A percentile compares a stretch with the other conserved stretches of the same genome.
phyloP scores from a whole-genome alignment of 2,329 filamentous ascomycete species.

The Fusarium sp. region DNA sequence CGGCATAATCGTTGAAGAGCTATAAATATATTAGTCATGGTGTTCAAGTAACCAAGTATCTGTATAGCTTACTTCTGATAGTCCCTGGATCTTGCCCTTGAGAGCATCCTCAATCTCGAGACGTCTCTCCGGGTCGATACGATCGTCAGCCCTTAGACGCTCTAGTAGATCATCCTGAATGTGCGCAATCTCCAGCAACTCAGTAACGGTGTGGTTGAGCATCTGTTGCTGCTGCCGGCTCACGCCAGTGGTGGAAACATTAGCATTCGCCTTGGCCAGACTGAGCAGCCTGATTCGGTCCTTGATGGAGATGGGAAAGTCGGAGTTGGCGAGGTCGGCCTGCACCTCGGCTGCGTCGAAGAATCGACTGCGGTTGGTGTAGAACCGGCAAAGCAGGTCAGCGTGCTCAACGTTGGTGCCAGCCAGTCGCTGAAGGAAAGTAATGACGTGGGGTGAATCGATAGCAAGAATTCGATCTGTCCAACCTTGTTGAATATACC shows the following conservation, averaged over 20 bases:
- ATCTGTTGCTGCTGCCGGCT: conserved; percentile 85
- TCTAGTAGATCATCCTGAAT: conserved; percentile 93
- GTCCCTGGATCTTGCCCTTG: conserved; percentile 79
- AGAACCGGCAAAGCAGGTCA: conserved; percentile 92
- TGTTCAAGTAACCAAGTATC: too few relatives aligned
- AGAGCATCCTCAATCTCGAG: conserved; percentile 73
- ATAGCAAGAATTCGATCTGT: conserved; percentile 86
- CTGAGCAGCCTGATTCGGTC: conserved; percentile 90
- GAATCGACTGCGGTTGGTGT: conserved; percentile 84
- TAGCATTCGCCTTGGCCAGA: conserved; percentile 91
- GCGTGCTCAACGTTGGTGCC: conserved; percentile 79
- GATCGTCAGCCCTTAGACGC: conserved; percentile 76
- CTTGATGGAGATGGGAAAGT: conserved; percentile 81
- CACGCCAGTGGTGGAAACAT: conserved; percentile 80
- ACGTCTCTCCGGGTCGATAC: conserved; percentile 73
- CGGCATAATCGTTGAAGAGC: conserved; percentile 94
- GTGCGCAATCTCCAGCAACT: conserved; percentile 90
- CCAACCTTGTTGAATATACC: conserved; percentile 90
- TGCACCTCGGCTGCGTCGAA: conserved; percentile 91
- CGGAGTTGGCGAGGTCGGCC: conserved; percentile 82
- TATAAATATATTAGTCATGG: conserved; percentile 52
- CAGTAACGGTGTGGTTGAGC: conserved; percentile 84
- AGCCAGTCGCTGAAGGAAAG: conserved; percentile 84
- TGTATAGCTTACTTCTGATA: conserved; percentile 74
- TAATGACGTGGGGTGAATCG: conserved; percentile 85